phyloP scores from a whole-genome alignment of 352 stramenopile genomes.

The Ophiocytium majus region DNA sequence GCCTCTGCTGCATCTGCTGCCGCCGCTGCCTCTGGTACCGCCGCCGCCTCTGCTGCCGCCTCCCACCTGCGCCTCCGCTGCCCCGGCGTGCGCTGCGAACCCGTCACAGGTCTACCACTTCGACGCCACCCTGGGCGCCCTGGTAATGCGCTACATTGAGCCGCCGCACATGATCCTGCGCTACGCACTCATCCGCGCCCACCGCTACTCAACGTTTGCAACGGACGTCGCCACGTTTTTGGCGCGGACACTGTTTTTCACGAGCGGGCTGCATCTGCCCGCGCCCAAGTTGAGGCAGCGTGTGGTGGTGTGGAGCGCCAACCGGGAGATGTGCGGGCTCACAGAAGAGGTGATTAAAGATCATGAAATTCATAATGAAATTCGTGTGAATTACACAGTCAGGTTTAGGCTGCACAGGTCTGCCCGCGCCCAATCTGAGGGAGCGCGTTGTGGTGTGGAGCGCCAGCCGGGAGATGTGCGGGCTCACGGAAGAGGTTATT shows the following conservation, averaged over 20 bases:
- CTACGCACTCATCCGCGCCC: constrained; percentile 58
- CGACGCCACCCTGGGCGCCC: constrained; percentile 39
- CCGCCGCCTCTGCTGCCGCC: too few relatives aligned
- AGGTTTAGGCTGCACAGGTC: too few relatives aligned
- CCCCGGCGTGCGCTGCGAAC: background rate
- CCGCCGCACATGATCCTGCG: constrained; percentile 62
- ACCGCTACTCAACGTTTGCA: constrained; percentile 57
- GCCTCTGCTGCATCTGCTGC: too few relatives aligned
- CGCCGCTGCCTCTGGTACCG: too few relatives aligned
- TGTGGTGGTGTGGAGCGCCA: constrained; percentile 57
- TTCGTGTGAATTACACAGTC: too few relatives aligned
- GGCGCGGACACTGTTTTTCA: constrained; percentile 46
- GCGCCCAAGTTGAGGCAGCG: constrained; percentile 44
- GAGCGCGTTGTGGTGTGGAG: constrained; percentile 53
- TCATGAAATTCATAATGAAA: too few relatives aligned
- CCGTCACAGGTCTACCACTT: constrained; percentile 60
- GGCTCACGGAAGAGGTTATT: constrained; percentile 61
- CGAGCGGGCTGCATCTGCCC: constrained; percentile 34
- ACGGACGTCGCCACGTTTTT: constrained; percentile 55
- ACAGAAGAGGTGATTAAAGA: constrained; percentile 61
- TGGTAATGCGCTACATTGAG: constrained; percentile 61
- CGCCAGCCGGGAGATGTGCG: constrained; percentile 61
- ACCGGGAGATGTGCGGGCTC: constrained; percentile 61
- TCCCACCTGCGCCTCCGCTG: background rate
- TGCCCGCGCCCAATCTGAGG: constrained; percentile 46